Conservation (phyloP, 192 early-diverging fungal genomes). For the Podila clonocystis region DNA sequence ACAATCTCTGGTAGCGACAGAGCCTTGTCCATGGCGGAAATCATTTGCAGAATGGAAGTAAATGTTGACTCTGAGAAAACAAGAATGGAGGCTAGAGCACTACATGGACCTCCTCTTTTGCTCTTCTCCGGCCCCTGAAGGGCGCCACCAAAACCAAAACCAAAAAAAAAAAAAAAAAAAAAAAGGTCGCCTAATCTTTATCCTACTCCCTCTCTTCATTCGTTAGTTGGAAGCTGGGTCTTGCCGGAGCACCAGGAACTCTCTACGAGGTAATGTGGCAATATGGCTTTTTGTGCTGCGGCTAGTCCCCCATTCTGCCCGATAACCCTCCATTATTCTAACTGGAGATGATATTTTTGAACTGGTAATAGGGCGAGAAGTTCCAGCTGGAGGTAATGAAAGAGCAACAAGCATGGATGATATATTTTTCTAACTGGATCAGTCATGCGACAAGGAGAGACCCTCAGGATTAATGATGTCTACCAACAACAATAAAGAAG, state of each 20-base stretch:
- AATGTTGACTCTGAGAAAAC: too few species aligned
- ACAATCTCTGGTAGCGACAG: too few species aligned
- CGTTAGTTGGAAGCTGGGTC: constrained; percentile 68
- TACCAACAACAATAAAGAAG: neutral
- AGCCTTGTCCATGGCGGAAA: too few species aligned
- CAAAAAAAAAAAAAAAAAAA: too few species aligned
- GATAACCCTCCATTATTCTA: too few species aligned
- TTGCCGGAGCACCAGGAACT: constrained; percentile 73
- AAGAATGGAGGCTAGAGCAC: too few species aligned
- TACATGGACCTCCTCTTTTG: too few species aligned
- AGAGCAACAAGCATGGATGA: neutral
- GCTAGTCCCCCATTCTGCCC: neutral
- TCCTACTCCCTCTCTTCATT: neutral
- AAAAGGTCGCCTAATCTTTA: neutral
- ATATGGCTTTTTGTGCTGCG: neutral
- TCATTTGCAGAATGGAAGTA: too few species aligned
- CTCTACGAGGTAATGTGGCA: constrained; percentile 66
- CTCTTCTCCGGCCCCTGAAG: too few species aligned
- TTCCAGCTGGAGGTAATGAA: constrained; percentile 58
- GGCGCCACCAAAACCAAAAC: too few species aligned
- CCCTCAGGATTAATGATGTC: too few species aligned
- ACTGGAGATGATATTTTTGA: too few species aligned
- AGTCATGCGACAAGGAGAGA: neutral
- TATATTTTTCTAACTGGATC: neutral
- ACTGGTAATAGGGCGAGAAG: constrained; percentile 50